phyloP scores from a whole-genome alignment of 805 yeast species.

The Saccharomycopsis schoenii region DNA sequence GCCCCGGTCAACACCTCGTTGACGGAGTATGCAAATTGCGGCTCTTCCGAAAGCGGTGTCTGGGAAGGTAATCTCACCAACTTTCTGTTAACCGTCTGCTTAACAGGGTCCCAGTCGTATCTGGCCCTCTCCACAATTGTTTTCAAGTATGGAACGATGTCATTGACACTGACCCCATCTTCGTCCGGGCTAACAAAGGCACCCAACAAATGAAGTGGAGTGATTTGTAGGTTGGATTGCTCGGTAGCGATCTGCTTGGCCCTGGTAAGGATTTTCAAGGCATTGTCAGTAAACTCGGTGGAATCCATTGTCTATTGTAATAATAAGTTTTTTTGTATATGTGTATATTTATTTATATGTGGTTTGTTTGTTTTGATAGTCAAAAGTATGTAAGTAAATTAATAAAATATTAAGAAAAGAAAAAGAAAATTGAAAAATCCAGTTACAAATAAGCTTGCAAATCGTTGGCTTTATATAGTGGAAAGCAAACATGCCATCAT shows the following conservation, averaged over 20 bases:
- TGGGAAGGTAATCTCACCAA: slow-evolving; percentile 83
- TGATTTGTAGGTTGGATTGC: slow-evolving; percentile 70
- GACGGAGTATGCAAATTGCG: slow-evolving; percentile 65
- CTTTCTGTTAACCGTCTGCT: slow-evolving; percentile 69
- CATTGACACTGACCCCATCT: slow-evolving; percentile 30
- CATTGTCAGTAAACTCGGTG: slow-evolving; percentile 88
- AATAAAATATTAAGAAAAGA: no score
- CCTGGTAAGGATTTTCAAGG: slow-evolving; percentile 65
- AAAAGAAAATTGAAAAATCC: neutral
- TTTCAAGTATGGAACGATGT: slow-evolving; percentile 55
- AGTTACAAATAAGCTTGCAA: neutral
- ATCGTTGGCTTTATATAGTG: neutral
- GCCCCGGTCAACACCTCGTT: slow-evolving; percentile 70
- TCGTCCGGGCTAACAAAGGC: slow-evolving; percentile 72
- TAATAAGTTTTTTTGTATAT: no score
- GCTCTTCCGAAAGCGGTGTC: slow-evolving; percentile 77
- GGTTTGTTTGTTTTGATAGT: neutral
- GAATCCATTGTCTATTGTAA: slow-evolving; percentile 39
- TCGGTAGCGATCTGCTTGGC: slow-evolving; percentile 80
- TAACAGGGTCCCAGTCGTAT: slow-evolving; percentile 75
- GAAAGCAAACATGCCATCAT: neutral
- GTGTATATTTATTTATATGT: no score
- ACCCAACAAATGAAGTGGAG: slow-evolving; percentile 85
- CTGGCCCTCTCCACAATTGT: slow-evolving; percentile 79
- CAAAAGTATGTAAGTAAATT: no score